Base-by-base conservation (phyloP, 805 yeast genomes). In the Kregervanrija delftensis region DNA sequence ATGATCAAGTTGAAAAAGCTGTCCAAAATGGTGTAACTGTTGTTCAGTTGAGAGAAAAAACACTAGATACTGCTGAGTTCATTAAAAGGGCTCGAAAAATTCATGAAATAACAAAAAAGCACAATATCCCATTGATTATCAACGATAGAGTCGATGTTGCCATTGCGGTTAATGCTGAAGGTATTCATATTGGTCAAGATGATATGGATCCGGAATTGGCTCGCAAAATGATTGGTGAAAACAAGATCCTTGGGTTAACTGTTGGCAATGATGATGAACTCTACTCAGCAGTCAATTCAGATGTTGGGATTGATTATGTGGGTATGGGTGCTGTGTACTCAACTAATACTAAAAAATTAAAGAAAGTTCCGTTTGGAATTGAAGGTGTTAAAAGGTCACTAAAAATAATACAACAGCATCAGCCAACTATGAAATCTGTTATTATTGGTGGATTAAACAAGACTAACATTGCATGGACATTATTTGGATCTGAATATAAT, bases 81-180 rank as follows among this genome's bases (percentile, higher is more conserved):
- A 69, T 87, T 16, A 67, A 66, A 35, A 66, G 79, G 37, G 96
- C 96, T 1, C 37, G 54, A 15, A 62, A 64, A 34, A 75, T 89
- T 15, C 87, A 83, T 50, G 66, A 68, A 41, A 51, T 89, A 39
- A 86, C 96, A 33, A 65, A 68, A 33, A 58, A 65, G 28, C 74
- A 70, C 35, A 72, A 74, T 0, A 78, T 90, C 8, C 96, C 96
- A 0, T 67, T 89, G 51, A 76, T 89, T 32, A 88, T 89, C 57
- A 87, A 89, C 53, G 96, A 89, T 57, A 67, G 96, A 42, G 74
- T 87, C 2, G 97, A 89, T 58, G 87, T 90, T 11, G 96, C 96
- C 0, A 65, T 90, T 37, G 96, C 96, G 0, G 72, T 87, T 45
- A 93, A 76, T 53, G 95, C 95, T 2, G 96, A 87, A 50, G 49